Base-by-base conservation (phyloP, 768 basidiomycete genomes). In the Gymnopilus junonius region DNA sequence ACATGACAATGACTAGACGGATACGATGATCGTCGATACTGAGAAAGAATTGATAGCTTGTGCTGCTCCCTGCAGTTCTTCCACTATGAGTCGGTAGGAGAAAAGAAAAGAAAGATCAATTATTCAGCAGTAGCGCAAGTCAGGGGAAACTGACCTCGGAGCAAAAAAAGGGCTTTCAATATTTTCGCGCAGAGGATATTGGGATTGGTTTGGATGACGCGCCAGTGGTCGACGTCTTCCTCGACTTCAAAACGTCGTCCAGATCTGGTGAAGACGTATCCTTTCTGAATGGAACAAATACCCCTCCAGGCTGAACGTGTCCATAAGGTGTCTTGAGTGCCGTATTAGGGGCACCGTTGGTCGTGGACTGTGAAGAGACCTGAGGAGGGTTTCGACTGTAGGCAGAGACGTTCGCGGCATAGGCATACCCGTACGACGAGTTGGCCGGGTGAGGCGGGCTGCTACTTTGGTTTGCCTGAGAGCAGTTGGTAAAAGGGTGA, bases 401-500 rank as follows among this genome's bases (percentile, higher is more conserved):
- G 53, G 34, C 59, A 12, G 54, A 54, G 51, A 60, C 39, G 8
- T 64, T 63, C 29, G 56, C 55, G 27, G 46, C 54, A 63, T 67
- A 63, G 1, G 67, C 58, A 34, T 66, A 63, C 12, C 62, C 65
- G 59, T 68, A 68, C 3, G 43, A 29, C 21, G 50, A 32, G 45
- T 57, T 59, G 8, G 27, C 31, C 15, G 43, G 17, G 25, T 39
- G 10, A 14, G 62, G 27, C 27, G 46, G 31, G 29, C 35, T 29
- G 63, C 45, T 58, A 37, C 31, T 61, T 37, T 65, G 62, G 35
- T 65, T 61, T 14, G 63, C 70, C 31, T 64, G 63, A 39, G 71
- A 69, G 65, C 70, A 71, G 58, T 73, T 75, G 43, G 74, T 75
- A 63, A 75, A 75, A 10, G 74, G 67, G 50, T 75, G 74, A 5